These are phyloP conservation scores for Fusarium chaquense DNA, from an alignment of 2,329 filamentous ascomycete species.

Conservation along the genomic window DNA sequence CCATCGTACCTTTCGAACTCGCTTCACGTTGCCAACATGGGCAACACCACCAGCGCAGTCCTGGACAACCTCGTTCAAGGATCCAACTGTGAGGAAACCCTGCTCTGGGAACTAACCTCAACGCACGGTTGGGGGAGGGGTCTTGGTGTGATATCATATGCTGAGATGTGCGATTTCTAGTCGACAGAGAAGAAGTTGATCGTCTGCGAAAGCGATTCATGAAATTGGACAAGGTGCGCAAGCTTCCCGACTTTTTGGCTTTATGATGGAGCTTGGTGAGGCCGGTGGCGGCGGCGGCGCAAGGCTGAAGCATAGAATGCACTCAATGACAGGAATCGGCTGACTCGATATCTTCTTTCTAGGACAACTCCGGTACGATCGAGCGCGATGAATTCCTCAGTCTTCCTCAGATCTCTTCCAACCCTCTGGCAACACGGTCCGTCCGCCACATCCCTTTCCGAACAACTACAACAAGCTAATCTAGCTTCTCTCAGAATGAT, in stretches of 20 bases:
- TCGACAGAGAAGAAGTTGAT: slow-evolving; percentile 97
- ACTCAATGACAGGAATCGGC: neutral
- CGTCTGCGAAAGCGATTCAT: slow-evolving; percentile 96
- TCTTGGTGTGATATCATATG: slow-evolving; percentile 20
- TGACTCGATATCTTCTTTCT: slow-evolving; percentile 11
- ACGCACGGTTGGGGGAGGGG: slow-evolving; percentile 17
- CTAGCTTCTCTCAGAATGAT: slow-evolving; percentile 79
- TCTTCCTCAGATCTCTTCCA: slow-evolving; percentile 96
- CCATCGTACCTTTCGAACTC: neutral
- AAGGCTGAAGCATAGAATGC: neutral
- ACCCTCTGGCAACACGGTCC: slow-evolving; percentile 94
- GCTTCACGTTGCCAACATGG: slow-evolving; percentile 61
- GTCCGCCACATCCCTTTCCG: slow-evolving; percentile 26
- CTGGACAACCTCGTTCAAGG: slow-evolving; percentile 96
- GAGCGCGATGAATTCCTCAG: slow-evolving; percentile 98
- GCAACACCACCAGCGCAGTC: slow-evolving; percentile 78
- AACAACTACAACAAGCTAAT: slow-evolving; percentile 18
- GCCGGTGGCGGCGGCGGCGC: neutral
- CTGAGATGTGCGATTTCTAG: slow-evolving; percentile 60
- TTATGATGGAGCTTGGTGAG: slow-evolving; percentile 1
- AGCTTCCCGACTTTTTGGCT: slow-evolving; percentile 13
- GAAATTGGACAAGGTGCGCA: slow-evolving; percentile 94
- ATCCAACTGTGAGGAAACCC: slow-evolving; percentile 81
- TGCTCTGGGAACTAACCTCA: slow-evolving; percentile 10
- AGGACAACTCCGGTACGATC: slow-evolving; percentile 99